phyloP scores from a whole-genome alignment of 2,329 filamentous ascomycete genomes.

The Claviceps cyperi region DNA sequence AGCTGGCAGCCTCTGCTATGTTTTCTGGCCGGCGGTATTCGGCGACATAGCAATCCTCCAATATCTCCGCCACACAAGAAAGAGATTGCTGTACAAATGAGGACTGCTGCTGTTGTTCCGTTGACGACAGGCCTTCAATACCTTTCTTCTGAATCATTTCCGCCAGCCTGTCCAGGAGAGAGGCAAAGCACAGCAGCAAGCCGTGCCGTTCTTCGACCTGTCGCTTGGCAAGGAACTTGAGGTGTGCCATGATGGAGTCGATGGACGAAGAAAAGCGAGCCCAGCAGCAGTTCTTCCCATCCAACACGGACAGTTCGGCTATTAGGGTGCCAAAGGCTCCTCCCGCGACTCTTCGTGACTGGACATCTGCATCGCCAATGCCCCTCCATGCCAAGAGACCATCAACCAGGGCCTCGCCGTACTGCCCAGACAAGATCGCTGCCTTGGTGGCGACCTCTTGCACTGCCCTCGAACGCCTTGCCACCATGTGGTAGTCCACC shows the following conservation, averaged over 20 bases:
- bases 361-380: slow-evolving; percentile 62
- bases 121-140: too few species aligned
- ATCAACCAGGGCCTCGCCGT: slow-evolving; percentile 54
- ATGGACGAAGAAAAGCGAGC: slow-evolving; percentile 20
- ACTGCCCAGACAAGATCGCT: slow-evolving; percentile 51
- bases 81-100: slow-evolving; percentile 17
- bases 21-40: slow-evolving; percentile 47
- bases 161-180: slow-evolving; percentile 36
- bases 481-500: slow-evolving; percentile 88
- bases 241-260: slow-evolving; percentile 26
- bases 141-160: slow-evolving; percentile 13
- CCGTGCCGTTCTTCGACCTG: slow-evolving; percentile 61
- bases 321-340: slow-evolving; percentile 49
- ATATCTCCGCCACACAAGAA: slow-evolving; percentile 16
- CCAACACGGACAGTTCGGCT: slow-evolving; percentile 21
- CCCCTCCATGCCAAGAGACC: slow-evolving; percentile 75
- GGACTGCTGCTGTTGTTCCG: slow-evolving; percentile 3
- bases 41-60: slow-evolving; percentile 26
- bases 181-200: slow-evolving; percentile 45
- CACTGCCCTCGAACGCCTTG: slow-evolving; percentile 71
- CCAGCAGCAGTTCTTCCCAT: slow-evolving; percentile 8
- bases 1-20: slow-evolving; percentile 45
- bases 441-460: slow-evolving; percentile 59
- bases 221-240: slow-evolving; percentile 32
- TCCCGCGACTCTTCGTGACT: slow-evolving; percentile 59